Conservation (phyloP, 306 rosid genomes). For the Biancaea sappan region DNA sequence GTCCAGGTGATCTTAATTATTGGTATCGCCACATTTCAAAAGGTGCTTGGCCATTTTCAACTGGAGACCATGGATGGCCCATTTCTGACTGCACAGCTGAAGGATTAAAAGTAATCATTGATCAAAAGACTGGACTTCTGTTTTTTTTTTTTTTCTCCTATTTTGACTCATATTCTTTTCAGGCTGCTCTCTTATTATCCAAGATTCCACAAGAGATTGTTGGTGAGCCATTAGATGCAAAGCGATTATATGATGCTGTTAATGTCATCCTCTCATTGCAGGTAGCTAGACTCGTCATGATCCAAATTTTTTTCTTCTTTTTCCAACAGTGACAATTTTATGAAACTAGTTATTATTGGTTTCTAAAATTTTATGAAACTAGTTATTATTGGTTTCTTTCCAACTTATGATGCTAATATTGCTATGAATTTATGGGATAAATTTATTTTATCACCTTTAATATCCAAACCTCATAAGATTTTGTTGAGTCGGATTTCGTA, state of each 20-base stretch:
- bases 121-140: slow-evolving; percentile 1
- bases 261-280: slow-evolving; percentile 84
- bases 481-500: slow-evolving; percentile 4
- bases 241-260: slow-evolving; percentile 67
- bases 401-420: neutral
- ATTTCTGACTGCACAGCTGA: slow-evolving; percentile 95
- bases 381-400: slow-evolving; percentile 11
- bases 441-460: neutral
- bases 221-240: slow-evolving; percentile 67
- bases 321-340: neutral
- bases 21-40: slow-evolving; percentile 95
- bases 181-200: slow-evolving; percentile 71
- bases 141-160: slow-evolving; percentile 24
- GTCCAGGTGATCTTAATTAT: slow-evolving; percentile 64
- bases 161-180: slow-evolving; percentile 35
- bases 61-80: slow-evolving; percentile 95
- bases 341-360: slow-evolving; percentile 9
- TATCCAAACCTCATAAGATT: neutral
- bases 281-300: slow-evolving; percentile 50
- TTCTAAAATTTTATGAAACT: neutral
- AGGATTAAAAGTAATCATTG: slow-evolving; percentile 69
- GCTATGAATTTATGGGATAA: neutral
- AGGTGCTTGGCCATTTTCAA: slow-evolving; percentile 95
- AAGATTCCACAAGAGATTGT: slow-evolving; percentile 65
- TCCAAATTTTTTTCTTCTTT: neutral